Conservation (phyloP, 208 protist genomes). For the Leishmania amazonensis region DNA sequence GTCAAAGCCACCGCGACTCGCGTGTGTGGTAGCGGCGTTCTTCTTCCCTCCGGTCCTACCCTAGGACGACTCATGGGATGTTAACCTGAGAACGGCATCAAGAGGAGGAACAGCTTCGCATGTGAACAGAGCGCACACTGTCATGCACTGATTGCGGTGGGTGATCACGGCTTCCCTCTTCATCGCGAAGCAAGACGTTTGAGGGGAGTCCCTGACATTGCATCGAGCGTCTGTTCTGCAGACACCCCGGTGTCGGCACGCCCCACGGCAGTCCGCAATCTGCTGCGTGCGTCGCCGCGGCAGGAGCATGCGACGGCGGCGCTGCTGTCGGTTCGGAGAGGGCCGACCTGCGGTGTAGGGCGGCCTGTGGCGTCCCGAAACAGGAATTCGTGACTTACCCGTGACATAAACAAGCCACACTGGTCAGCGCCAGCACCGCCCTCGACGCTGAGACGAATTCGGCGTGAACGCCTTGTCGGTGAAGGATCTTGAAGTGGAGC, state of each 20-base stretch:
- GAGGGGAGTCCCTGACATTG: background rate
- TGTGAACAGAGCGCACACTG: background rate
- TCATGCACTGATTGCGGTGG: background rate
- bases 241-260: background rate
- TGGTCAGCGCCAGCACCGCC: constrained; percentile 3
- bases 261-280: background rate
- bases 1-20: background rate
- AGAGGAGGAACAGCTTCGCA: background rate
- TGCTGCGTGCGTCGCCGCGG: background rate
- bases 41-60: background rate
- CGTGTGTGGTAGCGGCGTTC: background rate
- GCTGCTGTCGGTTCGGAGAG: background rate
- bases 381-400: background rate
- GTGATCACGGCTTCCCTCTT: background rate
- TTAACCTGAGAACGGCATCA: background rate
- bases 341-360: background rate
- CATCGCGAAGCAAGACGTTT: background rate
- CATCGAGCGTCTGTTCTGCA: background rate
- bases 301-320: background rate
- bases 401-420: background rate
- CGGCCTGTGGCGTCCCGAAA: background rate
- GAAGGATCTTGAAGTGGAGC: background rate
- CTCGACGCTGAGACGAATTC: background rate
- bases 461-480: constrained; percentile 1
- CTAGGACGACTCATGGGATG: background rate